Evolutionary conservation across 2,329 filamentous ascomycete genomes (phyloP), one percentile per base, ranked within the genome.

Genomic region (Colletotrichum sp.): DNA sequence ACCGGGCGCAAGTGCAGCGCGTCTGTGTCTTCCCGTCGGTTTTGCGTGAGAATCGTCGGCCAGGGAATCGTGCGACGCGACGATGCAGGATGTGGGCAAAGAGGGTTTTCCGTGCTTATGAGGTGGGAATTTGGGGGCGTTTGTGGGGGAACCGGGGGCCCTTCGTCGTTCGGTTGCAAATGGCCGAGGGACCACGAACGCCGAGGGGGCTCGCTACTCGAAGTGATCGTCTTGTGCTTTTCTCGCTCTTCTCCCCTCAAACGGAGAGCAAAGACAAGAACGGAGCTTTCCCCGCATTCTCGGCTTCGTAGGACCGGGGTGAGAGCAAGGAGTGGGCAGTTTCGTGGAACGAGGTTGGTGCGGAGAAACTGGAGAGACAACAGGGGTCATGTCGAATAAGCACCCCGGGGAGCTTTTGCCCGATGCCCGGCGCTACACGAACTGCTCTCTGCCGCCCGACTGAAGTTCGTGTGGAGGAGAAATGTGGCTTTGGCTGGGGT

Each of bases 41-140:
- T 51, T 67, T 27, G 62, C 75, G 75, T 71, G 54, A 43, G 29
- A 76, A 76, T 71, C 58, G 47, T 66, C 76, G 76, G 76, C 70
- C 75, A 59, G 38, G 11, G 34, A 74, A 69, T 77, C 58, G 58
- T 55, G 76, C 76, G 76, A 63, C 51, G 51, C 36, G 67, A 73
- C 72, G 72, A 70, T 68, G 63, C 72, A 69, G 54, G 62, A 59
- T 21, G 27, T 16, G 65, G 62, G 38, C 43, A 47, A 61, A 58
- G 62, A 73, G 58, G 66, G 34, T 62, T 62, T 21, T 66, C 47
- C 33, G 51, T 64, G 57, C 29, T 63, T 63, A 63, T 73, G 62
- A 71, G 47, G 38, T 66, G 68, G 24, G 55, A 57, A 47, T 43
- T 36, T 47, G 71, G 71, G 61, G 62, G 55, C 29, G 57, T 21